These are phyloP conservation scores for Wallacemonas rigidus DNA, from an alignment of 208 protist species.

Conservation along the genomic window DNA sequence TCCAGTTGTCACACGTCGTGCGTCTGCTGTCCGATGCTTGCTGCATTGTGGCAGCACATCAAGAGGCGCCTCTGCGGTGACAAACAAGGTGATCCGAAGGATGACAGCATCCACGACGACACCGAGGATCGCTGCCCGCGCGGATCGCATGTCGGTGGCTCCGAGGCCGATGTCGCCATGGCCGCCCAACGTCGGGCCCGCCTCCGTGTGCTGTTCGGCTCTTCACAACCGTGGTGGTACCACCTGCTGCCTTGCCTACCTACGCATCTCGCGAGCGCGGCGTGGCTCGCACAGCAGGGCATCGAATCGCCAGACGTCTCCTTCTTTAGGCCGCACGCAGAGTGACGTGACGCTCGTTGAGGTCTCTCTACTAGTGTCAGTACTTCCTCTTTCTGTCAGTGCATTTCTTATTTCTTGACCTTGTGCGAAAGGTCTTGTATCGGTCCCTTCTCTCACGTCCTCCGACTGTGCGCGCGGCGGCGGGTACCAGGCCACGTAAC, in stretches of 20 bases:
- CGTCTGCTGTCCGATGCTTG: neutral
- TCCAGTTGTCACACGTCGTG: neutral
- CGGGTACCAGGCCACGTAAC: too few species aligned
- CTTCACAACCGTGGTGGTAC: neutral
- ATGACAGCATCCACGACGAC: too few species aligned
- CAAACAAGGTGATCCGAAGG: neutral
- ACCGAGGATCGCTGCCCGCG: too few species aligned
- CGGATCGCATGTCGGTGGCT: too few species aligned
- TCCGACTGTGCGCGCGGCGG: too few species aligned
- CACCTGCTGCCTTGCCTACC: slow-evolving; percentile 28
- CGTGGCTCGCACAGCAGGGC: neutral
- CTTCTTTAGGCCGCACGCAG: neutral
- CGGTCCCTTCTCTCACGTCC: too few species aligned
- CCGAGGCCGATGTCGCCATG: neutral
- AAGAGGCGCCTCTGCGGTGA: neutral
- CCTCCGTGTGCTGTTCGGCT: slow-evolving; percentile 31
- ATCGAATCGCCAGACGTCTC: neutral
- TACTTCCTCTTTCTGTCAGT: neutral
- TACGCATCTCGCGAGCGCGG: neutral
- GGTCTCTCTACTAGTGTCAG: neutral
- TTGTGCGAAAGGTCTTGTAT: too few species aligned
- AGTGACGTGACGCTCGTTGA: neutral
- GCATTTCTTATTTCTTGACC: slow-evolving; percentile 7
- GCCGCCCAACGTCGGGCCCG: slow-evolving; percentile 17
- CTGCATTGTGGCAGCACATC: neutral